Evolutionary conservation across 306 rosid genomes (phyloP), one percentile per base, ranked within the genome.

Genomic region (Echinosophora koreensis): DNA sequence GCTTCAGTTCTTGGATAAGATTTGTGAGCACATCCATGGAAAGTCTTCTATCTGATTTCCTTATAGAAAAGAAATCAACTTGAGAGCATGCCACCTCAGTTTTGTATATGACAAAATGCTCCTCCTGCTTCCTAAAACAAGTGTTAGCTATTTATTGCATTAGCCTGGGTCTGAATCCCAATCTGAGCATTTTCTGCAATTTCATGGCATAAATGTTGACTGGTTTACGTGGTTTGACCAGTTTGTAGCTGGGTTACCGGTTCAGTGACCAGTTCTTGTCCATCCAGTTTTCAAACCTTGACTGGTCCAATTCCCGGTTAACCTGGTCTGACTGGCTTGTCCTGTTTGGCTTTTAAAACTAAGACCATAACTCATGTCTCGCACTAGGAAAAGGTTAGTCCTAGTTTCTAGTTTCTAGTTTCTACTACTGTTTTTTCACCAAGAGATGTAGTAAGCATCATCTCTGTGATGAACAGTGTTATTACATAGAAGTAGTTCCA

Each of bases 381-480:
- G 69, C 49, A 41, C 52, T 61, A 52, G 81, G 60, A 54, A 46
- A 67, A 46, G 5, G 64, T 64, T 77, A 22, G 51, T 78, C 56
- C 10, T n/a, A n/a, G n/a, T n/a, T n/a, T n/a, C n/a, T n/a, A n/a
- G n/a, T n/a, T n/a, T n/a, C n/a, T 8, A 77, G 61, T 28, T 69
- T 56, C 39, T 35, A 67, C 27, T 41, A 27, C 7, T 15, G 38
- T 54, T 69, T 62, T 46, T 16, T 56, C 47, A 9, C 58, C 70
- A 4, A 81, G 56, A 38, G 12, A 68, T 59, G 10, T 44, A 32
- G 65, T 7, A 51, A 52, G 68, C 61, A 51, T 32, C 30, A 68
- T 61, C 44, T 34, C n/a, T n/a, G n/a, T n/a, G n/a, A n/a, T n/a
- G n/a, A n/a, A n/a, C n/a, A n/a, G n/a, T n/a, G n/a, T n/a, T n/a